Evolutionary conservation across 2,329 filamentous ascomycete genomes (phyloP).

Genomic region (Capronia epimyces): DNA sequence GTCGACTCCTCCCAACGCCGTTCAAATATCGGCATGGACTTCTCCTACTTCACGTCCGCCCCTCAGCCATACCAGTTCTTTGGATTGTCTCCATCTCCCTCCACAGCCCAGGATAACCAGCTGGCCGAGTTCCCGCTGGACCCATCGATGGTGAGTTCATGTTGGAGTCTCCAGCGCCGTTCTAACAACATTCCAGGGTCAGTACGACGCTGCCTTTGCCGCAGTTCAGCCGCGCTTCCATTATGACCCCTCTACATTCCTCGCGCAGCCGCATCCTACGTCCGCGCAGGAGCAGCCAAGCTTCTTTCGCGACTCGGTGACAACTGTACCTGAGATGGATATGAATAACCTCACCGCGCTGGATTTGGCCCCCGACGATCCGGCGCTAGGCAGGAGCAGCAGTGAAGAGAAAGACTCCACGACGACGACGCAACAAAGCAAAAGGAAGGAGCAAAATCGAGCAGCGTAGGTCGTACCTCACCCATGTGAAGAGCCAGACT

Average conservation of each 20-base stretch:
- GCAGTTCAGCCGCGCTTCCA: conserved; percentile 38
- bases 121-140: conserved; percentile 45
- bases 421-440: conserved; percentile 51
- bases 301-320: conserved; percentile 31
- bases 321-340: conserved; percentile 31
- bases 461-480: conserved; percentile 55
- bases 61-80: conserved; percentile 45
- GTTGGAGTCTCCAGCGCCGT: neutral
- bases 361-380: conserved; percentile 31
- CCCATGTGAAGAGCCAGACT: neutral
- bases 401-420: conserved; percentile 50
- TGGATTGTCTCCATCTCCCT: conserved; percentile 39
- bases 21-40: conserved; percentile 53
- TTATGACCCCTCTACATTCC: conserved; percentile 34
- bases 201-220: conserved; percentile 36
- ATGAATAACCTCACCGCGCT: conserved; percentile 31
- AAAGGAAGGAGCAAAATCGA: conserved; percentile 66
- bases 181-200: conserved; percentile 27
- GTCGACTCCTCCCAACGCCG: too few species aligned
- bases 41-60: conserved; percentile 48
- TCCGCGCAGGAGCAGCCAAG: conserved; percentile 31
- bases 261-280: conserved; percentile 26
- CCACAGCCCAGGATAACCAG: conserved; percentile 35
- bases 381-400: conserved; percentile 37
- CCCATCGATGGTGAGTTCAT: conserved; percentile 36